A percentile compares a stretch with the other conserved stretches of the same genome.
These are phyloP conservation scores for Amanita polypyramis DNA, from an alignment of 768 basidiomycete genomes.

Conservation along the genomic window DNA sequence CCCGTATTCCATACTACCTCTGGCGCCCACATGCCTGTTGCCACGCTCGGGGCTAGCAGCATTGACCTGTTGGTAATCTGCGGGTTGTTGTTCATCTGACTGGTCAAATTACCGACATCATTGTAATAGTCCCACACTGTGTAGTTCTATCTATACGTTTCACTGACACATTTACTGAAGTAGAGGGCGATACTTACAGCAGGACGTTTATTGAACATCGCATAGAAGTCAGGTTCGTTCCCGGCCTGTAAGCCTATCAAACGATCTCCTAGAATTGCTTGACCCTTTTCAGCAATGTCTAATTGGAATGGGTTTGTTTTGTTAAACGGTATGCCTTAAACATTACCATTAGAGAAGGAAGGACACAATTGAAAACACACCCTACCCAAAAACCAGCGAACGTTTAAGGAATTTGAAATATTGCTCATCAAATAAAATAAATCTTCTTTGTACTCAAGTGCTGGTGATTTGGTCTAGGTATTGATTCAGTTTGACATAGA, in stretches of 20 bases:
- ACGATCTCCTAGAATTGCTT: conserved; percentile 56
- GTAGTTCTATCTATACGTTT: background rate
- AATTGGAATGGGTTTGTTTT: conserved; percentile 45
- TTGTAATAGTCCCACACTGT: conserved; percentile 29
- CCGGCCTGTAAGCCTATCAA: conserved; percentile 64
- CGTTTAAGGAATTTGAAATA: conserved; percentile 48
- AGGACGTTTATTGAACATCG: conserved; percentile 27
- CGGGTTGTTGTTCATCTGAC: conserved; percentile 30
- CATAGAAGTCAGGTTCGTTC: conserved; percentile 57
- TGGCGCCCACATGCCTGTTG: conserved; percentile 41
- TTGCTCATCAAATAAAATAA: conserved; percentile 57
- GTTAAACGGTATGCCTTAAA: conserved; percentile 50
- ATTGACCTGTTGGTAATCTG: conserved; percentile 26
- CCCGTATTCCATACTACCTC: conserved; percentile 46
- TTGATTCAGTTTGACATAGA: background rate
- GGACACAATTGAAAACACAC: background rate
- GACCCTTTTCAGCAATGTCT: conserved; percentile 47
- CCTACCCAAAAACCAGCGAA: conserved; percentile 56
- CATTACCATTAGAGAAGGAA: background rate
- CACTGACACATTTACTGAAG: background rate
- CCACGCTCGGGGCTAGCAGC: conserved; percentile 49
- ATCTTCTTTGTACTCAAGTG: conserved; percentile 53
- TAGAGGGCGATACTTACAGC: conserved; percentile 10
- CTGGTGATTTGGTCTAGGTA: conserved; percentile 53
- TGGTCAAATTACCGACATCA: conserved; percentile 42